Base-by-base conservation (phyloP, 2,329 filamentous ascomycete genomes). In the Arthroderma sp. region DNA sequence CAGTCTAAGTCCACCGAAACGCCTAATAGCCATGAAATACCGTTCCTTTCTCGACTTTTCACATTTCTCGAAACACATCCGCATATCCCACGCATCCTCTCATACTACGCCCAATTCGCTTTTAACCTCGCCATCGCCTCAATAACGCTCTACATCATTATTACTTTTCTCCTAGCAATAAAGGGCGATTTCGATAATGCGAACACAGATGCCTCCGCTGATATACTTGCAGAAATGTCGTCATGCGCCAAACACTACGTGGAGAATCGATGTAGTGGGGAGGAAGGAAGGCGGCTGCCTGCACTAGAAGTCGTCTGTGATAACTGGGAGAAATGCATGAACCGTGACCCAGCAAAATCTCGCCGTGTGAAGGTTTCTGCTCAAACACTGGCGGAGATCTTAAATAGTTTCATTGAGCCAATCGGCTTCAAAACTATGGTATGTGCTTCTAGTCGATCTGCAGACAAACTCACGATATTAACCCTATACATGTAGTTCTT, bases 361-460 rank as follows among this genome's bases (percentile, higher is more conserved):
- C 87, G 85, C 53, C 74, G 82, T 33, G 82, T 89, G 36, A 82
- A 81, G 56, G 78, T 94, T 34, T 86, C 83, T 11, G 88, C 86
- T 4, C 82, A 85, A 57, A 91, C 88, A 28, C 83, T 95, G 58
- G 89, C 89, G 1, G 79, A 86, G 58, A 94, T 98, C 36, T 82
- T 96, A 63, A 95, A 96, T 60, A 82, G 83, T 56, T 95, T 96
- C 61, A 81, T 94, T 4, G 86, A 94, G 55, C 80, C 85, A 4
- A 88, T 96, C 63, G 86, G 83, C 51, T 82, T 86, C 64, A 95
- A 95, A 64, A 76, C 79, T 7, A 80, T 84, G 71, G 77, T 79
- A 70, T 50, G 68, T 62, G 29, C 31, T 28, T 6, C 8, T 0
- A 9, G 31, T 11, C 22, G 29, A 32, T 11, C n/a, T 32, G 3